Evolutionary conservation across 1,284 basidiomycete genomes (phyloP), one percentile per base, ranked within the genome.

Genomic region (Boletus sp.): DNA sequence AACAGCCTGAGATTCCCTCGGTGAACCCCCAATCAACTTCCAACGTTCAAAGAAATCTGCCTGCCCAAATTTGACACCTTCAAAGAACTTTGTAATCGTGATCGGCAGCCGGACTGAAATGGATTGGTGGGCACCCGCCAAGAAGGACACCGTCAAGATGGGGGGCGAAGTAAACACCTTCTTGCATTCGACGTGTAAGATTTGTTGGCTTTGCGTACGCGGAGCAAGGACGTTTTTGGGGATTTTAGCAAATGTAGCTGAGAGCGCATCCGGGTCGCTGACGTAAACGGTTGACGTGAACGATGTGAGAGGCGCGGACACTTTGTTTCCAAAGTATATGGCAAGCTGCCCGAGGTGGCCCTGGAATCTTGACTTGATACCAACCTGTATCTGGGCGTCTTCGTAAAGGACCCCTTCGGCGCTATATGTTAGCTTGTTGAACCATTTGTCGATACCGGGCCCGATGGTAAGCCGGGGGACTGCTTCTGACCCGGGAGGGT

Each of bases 21-120:
- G 93, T 23, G 94, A 78, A 1, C 93, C 94, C 16, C 95, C 95
- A 49, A 99, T 97, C 60, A 97, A 74, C 69, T 93, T 93, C 96
- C 96, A 99, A 46, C 96, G 78, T 68, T 97, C 94, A 68, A 99
- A 99, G 76, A 99, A 99, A 57, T 95, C 90, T 0, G 78, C 73
- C 50, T 81, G 75, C 13, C 80, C 83, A 30, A 99, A 78, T 60
- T 84, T 86, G 47, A 97, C 93, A 30, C 90, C 90, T 65, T 97
- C 94, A 54, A 98, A 77, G 69, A 99, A 99, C 69, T 95, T 94
- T 37, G 85, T 88, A 54, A 96, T 64, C 44, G 91, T 80, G 54
- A 98, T 81, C 4, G 96, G 95, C 34, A 99, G 73, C 41, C 85
- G 82, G 46, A 99, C 70, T 0, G 88, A 84, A 46, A 97, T 73